These are phyloP conservation scores for Macroventuria anomochaeta DNA, from an alignment of 2,329 filamentous ascomycete species.

Conservation along the genomic window DNA sequence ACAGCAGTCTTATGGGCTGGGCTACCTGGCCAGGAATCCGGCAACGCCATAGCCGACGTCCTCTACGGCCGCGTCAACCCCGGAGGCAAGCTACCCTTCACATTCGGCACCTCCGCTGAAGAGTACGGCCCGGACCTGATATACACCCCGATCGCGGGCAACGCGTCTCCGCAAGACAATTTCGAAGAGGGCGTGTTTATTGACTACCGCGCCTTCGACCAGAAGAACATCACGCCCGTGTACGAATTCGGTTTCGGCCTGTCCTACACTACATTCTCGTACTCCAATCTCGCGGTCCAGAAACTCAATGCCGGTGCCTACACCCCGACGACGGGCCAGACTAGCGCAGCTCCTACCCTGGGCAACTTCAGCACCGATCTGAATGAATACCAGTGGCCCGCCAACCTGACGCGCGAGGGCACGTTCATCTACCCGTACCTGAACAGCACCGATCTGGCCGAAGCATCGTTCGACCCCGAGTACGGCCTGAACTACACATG, in stretches of 20 bases:
- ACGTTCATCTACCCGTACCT: slow-evolving; percentile 76
- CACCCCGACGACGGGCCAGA: slow-evolving; percentile 66
- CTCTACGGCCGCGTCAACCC: slow-evolving; percentile 83
- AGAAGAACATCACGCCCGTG: slow-evolving; percentile 67
- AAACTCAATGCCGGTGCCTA: slow-evolving; percentile 61
- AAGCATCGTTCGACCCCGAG: slow-evolving; percentile 63
- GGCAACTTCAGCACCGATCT: slow-evolving; percentile 69
- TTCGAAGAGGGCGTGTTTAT: slow-evolving; percentile 82
- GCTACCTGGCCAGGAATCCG: slow-evolving; percentile 82
- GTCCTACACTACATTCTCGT: slow-evolving; percentile 79
- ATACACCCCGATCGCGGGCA: slow-evolving; percentile 72
- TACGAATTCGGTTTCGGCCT: slow-evolving; percentile 85
- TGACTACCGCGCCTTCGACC: slow-evolving; percentile 80
- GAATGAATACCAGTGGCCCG: slow-evolving; percentile 72
- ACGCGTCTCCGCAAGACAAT: slow-evolving; percentile 70
- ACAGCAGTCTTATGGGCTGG: slow-evolving; percentile 84
- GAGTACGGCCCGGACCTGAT: slow-evolving; percentile 74
- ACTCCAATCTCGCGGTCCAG: slow-evolving; percentile 69
- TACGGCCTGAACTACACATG: slow-evolving; percentile 67
- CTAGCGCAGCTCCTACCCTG: slow-evolving; percentile 67
- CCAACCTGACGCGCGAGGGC: slow-evolving; percentile 59
- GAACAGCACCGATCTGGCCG: slow-evolving; percentile 65
- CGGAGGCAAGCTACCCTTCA: slow-evolving; percentile 78
- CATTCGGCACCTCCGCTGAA: slow-evolving; percentile 71
- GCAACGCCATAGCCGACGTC: slow-evolving; percentile 80